These are phyloP conservation scores for Endotrypanum monterogeii DNA, from an alignment of 208 protist genomes.

Conservation along the genomic window DNA sequence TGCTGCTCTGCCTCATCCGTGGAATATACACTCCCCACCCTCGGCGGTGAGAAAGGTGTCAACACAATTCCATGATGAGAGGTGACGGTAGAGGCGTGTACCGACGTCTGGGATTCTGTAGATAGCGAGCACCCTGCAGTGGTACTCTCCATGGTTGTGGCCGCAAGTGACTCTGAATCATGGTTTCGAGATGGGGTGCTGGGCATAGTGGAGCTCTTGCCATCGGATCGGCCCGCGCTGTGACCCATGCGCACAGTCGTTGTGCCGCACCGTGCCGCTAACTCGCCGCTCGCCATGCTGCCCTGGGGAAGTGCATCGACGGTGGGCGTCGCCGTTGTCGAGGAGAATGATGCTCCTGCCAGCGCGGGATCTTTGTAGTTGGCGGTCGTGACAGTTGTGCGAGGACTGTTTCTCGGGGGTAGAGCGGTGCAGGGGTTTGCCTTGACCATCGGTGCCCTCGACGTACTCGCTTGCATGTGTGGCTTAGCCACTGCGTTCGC, in stretches of 20 bases:
- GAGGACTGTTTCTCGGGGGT: not conserved
- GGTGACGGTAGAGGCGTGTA: not conserved
- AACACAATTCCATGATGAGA: not conserved
- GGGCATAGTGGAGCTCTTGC: not conserved
- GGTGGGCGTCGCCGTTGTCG: not conserved
- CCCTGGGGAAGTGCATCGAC: not conserved
- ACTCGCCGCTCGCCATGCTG: not conserved
- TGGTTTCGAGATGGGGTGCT: constrained; percentile 1
- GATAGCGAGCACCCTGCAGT: not conserved
- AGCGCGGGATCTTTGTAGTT: constrained; percentile 2
- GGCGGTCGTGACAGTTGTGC: not conserved
- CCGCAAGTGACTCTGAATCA: not conserved
- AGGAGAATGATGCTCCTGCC: not conserved
- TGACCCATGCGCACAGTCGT: constrained; percentile 11
- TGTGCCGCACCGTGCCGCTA: constrained; percentile 5
- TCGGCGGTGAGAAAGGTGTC: not conserved
- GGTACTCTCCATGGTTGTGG: not conserved
- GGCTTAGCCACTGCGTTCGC: not conserved
- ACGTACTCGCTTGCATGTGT: not conserved
- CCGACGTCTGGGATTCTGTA: not conserved
- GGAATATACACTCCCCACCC: not conserved
- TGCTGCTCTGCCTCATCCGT: not conserved
- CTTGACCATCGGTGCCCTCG: constrained; percentile 9
- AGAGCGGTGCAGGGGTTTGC: not conserved
- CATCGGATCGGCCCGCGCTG: not conserved